Conservation (phyloP, 306 rosid species). For the Sicyos baderoa region DNA sequence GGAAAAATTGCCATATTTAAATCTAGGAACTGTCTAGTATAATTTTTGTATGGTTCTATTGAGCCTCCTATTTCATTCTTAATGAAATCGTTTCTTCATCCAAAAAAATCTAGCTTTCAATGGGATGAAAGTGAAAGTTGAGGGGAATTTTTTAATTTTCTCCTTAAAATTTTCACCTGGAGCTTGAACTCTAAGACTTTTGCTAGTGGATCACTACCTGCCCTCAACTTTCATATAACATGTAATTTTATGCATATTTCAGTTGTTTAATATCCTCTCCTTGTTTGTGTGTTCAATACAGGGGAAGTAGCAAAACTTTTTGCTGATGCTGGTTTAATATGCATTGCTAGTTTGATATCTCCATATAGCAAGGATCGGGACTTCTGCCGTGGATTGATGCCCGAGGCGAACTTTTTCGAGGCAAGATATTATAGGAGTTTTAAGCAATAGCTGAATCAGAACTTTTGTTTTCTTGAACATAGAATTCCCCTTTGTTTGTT, state of each 20-base stretch:
- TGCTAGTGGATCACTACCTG: background rate
- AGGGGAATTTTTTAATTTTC: no score
- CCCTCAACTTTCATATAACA: background rate
- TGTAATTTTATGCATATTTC: background rate
- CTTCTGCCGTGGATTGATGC: constrained; percentile 61
- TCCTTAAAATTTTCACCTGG: background rate
- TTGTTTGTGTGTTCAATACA: constrained; percentile 24
- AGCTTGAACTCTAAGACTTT: background rate
- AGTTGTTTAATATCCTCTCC: background rate
- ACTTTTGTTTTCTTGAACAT: constrained; percentile 17
- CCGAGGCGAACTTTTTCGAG: constrained; percentile 59
- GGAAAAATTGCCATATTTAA: no score
- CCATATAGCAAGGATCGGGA: constrained; percentile 68
- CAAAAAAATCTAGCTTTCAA: no score
- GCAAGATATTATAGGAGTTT: constrained; percentile 30
- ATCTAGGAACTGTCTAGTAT: no score
- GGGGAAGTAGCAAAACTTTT: constrained; percentile 81
- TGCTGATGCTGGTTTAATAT: constrained; percentile 70
- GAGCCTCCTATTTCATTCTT: no score
- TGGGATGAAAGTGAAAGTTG: no score
- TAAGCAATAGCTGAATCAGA: constrained; percentile 11
- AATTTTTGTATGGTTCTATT: no score
- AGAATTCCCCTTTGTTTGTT: constrained; percentile 16
- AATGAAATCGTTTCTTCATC: no score
- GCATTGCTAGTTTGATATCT: constrained; percentile 74